Evolutionary conservation across 805 yeast genomes (phyloP).

Genomic region (Yamadazyma takamatsuzukensis): DNA sequence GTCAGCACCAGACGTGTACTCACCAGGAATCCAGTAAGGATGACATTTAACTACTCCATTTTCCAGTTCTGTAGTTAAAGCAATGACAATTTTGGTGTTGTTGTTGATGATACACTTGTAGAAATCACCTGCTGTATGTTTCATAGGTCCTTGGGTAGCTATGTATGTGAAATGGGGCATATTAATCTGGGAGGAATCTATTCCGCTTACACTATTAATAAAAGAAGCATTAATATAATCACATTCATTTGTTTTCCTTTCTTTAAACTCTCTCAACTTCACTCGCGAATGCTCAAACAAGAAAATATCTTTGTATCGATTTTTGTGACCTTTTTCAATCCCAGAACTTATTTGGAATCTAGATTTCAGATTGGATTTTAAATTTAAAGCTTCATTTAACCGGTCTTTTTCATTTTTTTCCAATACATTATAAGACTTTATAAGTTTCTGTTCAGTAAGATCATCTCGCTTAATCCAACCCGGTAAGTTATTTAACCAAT

Average conservation of each 20-base stretch:
- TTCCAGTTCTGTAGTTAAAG: constrained; percentile 74
- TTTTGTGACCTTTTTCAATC: constrained; percentile 75
- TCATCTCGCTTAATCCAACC: constrained; percentile 22
- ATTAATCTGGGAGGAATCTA: constrained; percentile 8
- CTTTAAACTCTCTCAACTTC: constrained; percentile 31
- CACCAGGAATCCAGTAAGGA: constrained; percentile 71
- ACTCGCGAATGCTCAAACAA: constrained; percentile 88
- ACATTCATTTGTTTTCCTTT: constrained; percentile 7
- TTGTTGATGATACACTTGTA: constrained; percentile 75
- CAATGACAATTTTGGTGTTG: constrained; percentile 60
- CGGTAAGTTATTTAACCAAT: constrained; percentile 17
- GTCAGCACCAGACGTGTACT: constrained; percentile 33
- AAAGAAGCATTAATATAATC: constrained; percentile 90
- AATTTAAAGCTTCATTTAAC: constrained; percentile 39
- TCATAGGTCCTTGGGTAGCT: constrained; percentile 88
- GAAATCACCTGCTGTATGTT: constrained; percentile 73
- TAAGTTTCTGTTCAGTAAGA: constrained; percentile 4
- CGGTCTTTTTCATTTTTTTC: constrained; percentile 71
- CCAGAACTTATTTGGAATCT: constrained; percentile 60
- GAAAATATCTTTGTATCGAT: constrained; percentile 84
- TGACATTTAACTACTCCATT: constrained; percentile 75
- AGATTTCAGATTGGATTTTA: constrained; percentile 15
- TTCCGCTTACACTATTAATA: constrained; percentile 18
- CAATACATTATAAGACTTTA: constrained; percentile 50
- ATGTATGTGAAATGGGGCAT: constrained; percentile 37